Percentiles rank a stretch among this genome's conserved stretches.
Conservation (phyloP, 1,139 yeast genomes). For the Saccharomyces hybrid region DNA sequence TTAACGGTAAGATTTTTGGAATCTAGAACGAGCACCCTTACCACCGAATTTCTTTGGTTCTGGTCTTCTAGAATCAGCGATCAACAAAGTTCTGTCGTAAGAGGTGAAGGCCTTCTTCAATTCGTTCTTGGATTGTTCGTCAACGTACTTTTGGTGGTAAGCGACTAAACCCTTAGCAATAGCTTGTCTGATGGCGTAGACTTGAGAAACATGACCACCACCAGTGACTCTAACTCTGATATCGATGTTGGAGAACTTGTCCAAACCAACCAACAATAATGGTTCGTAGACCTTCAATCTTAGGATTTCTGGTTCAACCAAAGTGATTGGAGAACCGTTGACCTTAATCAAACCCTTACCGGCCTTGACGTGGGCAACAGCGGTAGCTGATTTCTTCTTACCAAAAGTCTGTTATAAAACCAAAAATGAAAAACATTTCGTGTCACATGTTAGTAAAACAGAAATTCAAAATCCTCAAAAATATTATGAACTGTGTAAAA, state of each 20-base stretch:
- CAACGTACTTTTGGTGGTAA: constrained; percentile 98
- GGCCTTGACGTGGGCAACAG: constrained; percentile 99
- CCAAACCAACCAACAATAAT: constrained; percentile 94
- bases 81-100: constrained; percentile 98
- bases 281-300: constrained; percentile 99
- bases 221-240: constrained; percentile 99
- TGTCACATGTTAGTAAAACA: constrained; percentile 6
- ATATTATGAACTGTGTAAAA: background rate
- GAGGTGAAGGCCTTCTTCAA: constrained; percentile 95
- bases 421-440: constrained; percentile 3
- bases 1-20: constrained; percentile 99
- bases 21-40: constrained; percentile 99
- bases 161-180: constrained; percentile 99
- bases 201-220: constrained; percentile 99
- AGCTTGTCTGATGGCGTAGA: constrained; percentile 99
- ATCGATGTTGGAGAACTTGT: constrained; percentile 97
- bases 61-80: constrained; percentile 99
- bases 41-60: constrained; percentile 99
- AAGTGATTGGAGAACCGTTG: constrained; percentile 98
- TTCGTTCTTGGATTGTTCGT: constrained; percentile 99
- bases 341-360: constrained; percentile 99
- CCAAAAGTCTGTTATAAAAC: constrained; percentile 74
- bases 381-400: constrained; percentile 99
- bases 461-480: background rate
- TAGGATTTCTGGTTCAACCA: constrained; percentile 97